Percentiles rank a stretch among this genome's conserved stretches.
Evolutionary conservation across 371 early-diverging fungal species (phyloP).

Genomic region (Fennellomyces sp.): DNA sequence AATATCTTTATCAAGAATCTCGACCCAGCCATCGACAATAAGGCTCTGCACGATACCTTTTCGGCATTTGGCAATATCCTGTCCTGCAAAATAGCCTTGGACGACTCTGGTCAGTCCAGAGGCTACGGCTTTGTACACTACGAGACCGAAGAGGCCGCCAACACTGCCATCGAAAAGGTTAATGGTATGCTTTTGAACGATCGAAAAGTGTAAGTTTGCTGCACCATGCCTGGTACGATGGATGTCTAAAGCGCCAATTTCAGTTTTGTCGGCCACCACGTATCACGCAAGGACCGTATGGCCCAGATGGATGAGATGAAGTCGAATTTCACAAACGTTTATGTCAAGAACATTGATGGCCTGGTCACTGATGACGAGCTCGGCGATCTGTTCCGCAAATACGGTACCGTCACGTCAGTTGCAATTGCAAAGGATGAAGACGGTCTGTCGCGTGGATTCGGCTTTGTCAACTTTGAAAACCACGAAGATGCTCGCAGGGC

Average conservation of each 20-base stretch:
- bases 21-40: constrained; percentile 94
- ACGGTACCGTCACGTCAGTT: constrained; percentile 79
- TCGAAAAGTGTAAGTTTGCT: constrained; percentile 71
- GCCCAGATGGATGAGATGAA: constrained; percentile 78
- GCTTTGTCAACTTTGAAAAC: constrained; percentile 88
- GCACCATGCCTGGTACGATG: too few relatives aligned
- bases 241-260: background rate
- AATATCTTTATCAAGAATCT: constrained; percentile 99
- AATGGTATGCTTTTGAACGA: constrained; percentile 95
- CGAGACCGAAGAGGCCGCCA: constrained; percentile 85
- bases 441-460: constrained; percentile 81
- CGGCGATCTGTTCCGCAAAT: constrained; percentile 67
- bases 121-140: constrained; percentile 99
- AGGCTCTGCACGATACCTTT: constrained; percentile 95
- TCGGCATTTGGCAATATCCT: constrained; percentile 92
- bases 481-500: constrained; percentile 84
- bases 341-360: constrained; percentile 88
- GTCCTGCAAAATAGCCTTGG: constrained; percentile 91
- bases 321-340: constrained; percentile 89
- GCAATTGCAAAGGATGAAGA: constrained; percentile 64
- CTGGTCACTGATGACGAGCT: constrained; percentile 78
- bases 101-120: constrained; percentile 74
- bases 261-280: constrained; percentile 77
- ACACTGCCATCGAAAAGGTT: constrained; percentile 86
- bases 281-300: constrained; percentile 82